These are phyloP conservation scores for Ailanthus altissimus DNA, from an alignment of 345 rosid species.

Conservation along the genomic window DNA sequence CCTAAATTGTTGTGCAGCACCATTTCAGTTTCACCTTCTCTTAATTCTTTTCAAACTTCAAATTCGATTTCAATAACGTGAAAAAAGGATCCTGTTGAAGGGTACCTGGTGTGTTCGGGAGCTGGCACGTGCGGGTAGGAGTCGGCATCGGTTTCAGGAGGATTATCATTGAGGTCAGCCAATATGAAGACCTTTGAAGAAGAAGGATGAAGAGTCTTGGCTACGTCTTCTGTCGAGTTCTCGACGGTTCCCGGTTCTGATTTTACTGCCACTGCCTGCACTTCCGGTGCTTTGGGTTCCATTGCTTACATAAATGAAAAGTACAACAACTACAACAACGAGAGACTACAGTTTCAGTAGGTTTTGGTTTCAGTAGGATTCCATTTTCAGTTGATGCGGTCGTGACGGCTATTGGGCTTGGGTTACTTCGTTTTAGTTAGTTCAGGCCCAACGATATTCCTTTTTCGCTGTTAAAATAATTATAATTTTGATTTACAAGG, in stretches of 20 bases:
- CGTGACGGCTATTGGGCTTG: background rate
- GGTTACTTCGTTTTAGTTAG: background rate
- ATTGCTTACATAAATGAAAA: background rate
- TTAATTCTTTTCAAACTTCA: background rate
- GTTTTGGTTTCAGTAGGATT: background rate
- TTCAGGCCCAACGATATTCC: background rate
- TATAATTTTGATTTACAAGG: too few relatives aligned
- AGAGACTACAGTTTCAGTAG: background rate
- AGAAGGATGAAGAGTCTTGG: constrained; percentile 40
- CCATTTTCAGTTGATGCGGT: background rate
- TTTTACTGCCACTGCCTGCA: constrained; percentile 38
- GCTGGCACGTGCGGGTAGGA: constrained; percentile 37
- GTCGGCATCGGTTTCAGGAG: constrained; percentile 69
- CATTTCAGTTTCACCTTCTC: background rate
- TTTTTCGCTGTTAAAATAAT: background rate
- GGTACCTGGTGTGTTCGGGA: constrained; percentile 51
- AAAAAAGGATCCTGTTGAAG: background rate
- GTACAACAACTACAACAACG: background rate
- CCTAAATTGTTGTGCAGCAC: constrained; percentile 30
- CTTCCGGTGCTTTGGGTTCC: constrained; percentile 30
- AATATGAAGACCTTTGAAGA: constrained; percentile 59
- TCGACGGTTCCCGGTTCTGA: constrained; percentile 47
- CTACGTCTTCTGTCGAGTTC: constrained; percentile 26
- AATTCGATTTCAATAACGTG: background rate
- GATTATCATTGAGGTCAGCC: constrained; percentile 93